These are phyloP conservation scores for Carex parvula DNA, from an alignment of 176 grass and related monocot genomes.

Conservation along the genomic window DNA sequence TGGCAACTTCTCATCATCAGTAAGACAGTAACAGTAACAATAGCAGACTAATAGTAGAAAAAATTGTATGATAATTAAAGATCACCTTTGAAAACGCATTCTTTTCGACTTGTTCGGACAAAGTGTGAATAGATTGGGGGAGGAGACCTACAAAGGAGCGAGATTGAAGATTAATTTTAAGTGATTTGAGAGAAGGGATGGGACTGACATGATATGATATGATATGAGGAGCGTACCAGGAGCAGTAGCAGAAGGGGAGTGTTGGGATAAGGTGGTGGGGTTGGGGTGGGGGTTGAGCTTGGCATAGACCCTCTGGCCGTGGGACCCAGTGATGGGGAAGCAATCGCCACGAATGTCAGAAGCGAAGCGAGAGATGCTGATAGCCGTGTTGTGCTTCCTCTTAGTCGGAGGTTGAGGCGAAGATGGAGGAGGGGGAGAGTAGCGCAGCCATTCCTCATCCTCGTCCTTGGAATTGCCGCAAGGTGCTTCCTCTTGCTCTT, in stretches of 20 bases:
- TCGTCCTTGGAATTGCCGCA: constrained; percentile 29
- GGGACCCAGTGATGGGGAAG: constrained; percentile 64
- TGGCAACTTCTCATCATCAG: too few relatives aligned
- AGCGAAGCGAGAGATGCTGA: constrained; percentile 53
- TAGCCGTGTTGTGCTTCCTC: constrained; percentile 11
- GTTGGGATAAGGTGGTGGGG: background rate
- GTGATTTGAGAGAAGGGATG: constrained; percentile 12
- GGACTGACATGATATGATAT: background rate
- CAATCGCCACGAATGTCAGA: constrained; percentile 69
- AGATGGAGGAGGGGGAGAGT: constrained; percentile 11
- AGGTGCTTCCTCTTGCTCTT: background rate
- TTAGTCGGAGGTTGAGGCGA: constrained; percentile 32
- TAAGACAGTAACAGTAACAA: too few relatives aligned
- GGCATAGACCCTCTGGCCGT: constrained; percentile 72
- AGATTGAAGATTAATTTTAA: background rate
- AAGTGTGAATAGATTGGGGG: constrained; percentile 55
- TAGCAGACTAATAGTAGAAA: too few relatives aligned
- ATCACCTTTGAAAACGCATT: constrained; percentile 75
- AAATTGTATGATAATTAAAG: background rate
- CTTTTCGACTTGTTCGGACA: constrained; percentile 54
- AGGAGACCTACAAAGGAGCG: constrained; percentile 49
- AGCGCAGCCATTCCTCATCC: constrained; percentile 46
- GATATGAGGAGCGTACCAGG: constrained; percentile 18
- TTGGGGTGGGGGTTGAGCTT: constrained; percentile 41
- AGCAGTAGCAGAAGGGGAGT: background rate